Evolutionary conservation across 805 yeast species (phyloP), one percentile per base, ranked within the genome.

Genomic region (Kodamaea restingae): DNA sequence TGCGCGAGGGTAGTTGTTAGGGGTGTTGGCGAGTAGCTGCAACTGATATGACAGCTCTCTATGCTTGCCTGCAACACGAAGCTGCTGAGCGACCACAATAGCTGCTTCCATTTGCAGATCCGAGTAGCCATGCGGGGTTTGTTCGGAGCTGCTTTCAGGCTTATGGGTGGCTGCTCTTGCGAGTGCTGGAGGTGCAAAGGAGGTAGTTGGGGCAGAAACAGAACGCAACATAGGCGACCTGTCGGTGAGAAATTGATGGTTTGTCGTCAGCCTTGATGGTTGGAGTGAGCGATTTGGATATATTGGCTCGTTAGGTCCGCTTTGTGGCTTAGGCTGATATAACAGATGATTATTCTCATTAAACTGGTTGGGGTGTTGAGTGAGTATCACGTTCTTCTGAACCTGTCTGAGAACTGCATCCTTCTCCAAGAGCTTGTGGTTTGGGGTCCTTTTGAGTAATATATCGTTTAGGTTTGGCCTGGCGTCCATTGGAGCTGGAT

Each of bases 1-100:
- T 1, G 88, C 95, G 36, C 50, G 52, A 1, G 68, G 63, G 32
- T 80, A 76, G 44, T 65, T 68, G 46, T 74, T 70, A 6, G 86
- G 84, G n/a, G 65, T 58, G 39, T 69, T 67, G 4, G 90, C 83
- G 1, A 86, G 84, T 21, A 73, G 66, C 46, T 77, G 80, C 39
- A 85, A 62, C 47, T 80, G 85, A 49, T 80, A 77, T 1, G 88
- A 73, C 3, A 88, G 81, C 50, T 81, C 91, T 33, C 79, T 70
- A 26, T 77, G 72, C 38, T 80, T 75, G 1, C 86, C 87, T 22
- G 71, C 58, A 28, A 71, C 71, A 39, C 84, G 67, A 35, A 78
- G 60, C 12, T 70, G 68, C 7, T 68, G 59, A 1, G 83, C 83
- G 44, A 64, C 47, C 10, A 60, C 54, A 1, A 70, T 69, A 35